Evolutionary conservation across 75 land plant genomes (phyloP), one percentile per base, ranked within the genome.

Genomic region (Cryptomeria japonica): DNA sequence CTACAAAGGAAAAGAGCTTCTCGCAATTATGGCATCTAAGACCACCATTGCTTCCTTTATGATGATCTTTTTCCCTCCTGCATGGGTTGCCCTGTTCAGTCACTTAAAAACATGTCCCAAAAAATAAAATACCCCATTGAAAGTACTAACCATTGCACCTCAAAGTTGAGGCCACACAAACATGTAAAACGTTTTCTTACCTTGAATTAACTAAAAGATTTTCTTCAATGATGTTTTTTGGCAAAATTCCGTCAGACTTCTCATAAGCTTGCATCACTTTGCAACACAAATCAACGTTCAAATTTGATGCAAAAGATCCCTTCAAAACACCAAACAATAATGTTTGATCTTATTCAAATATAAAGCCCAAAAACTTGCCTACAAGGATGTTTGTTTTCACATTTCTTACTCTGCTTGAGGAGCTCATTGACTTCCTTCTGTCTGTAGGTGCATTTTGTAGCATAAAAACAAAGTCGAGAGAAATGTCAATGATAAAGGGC

Each of bases 291-390:
- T 37, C 13, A 18, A 78, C 2, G 6, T 37, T 3, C 1, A 38
- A 78, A 37, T 37, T 78, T 38, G 22, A 78, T 78, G 80, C 80
- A 78, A 78, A 78, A 38, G 25, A 16, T 16, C 25, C 42, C 42
- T 38, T n/a, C 80, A 78, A 78, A 37, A 39, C 42, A 78, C 41
- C 80, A 78, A 78, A 78, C 42, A 78, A 78, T 38, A 78, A 37
- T 18, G 41, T 39, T 38, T 10, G 5, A 37, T 78, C 80, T 78
- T 15, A 39, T 39, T 78, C 80, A 16, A 78, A 2, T 78, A 38
- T 19, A 1, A 39, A 18, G 80, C 22, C 38, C 8, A 16, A 37
- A 18, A 1, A 78, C 80, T 78, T 15, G 80, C 22, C 42, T 78
- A 78, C 42, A 78, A 78, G 38, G 19, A 78, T 16, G 18, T 13